These are phyloP conservation scores for Neonectria neomacrospora DNA, from an alignment of 2,329 filamentous ascomycete genomes.

Conservation along the genomic window DNA sequence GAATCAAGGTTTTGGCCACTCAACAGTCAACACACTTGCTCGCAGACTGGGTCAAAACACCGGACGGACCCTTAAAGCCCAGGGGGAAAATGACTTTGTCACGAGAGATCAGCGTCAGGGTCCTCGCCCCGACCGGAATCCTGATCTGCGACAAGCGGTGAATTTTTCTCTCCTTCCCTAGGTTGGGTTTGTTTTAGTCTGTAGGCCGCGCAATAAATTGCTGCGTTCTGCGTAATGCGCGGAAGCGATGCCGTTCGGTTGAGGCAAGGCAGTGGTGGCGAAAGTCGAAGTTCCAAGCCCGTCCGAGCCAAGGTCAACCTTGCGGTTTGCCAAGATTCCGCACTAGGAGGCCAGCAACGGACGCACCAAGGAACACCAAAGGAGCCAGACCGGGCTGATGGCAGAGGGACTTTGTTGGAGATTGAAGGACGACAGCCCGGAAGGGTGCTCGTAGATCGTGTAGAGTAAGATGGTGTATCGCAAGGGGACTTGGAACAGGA, in stretches of 20 bases:
- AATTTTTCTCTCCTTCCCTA: neutral
- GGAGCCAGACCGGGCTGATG: neutral
- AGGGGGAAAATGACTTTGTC: constrained; percentile 26
- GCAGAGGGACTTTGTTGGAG: neutral
- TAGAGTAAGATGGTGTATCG: neutral
- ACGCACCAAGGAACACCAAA: constrained; percentile 1
- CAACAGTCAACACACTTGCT: neutral
- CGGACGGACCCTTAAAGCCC: constrained; percentile 1
- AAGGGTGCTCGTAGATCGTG: neutral
- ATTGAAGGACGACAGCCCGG: neutral
- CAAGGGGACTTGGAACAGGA: neutral
- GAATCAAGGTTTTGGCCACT: neutral
- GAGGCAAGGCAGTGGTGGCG: constrained; percentile 32
- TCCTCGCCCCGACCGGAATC: constrained; percentile 17
- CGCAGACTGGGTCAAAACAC: neutral
- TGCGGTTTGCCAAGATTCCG: constrained; percentile 25
- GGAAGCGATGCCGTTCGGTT: constrained; percentile 14
- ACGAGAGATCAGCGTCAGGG: constrained; percentile 22
- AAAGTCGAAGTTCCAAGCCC: constrained; percentile 34
- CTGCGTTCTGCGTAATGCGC: constrained; percentile 11
- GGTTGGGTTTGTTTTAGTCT: neutral
- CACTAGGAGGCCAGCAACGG: constrained; percentile 1
- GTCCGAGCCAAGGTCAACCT: constrained; percentile 37
- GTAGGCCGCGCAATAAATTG: constrained; percentile 14
- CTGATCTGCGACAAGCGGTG: constrained; percentile 11